Conservation (phyloP, 179 eudicot genomes). For the Carnegiea gigantea region DNA sequence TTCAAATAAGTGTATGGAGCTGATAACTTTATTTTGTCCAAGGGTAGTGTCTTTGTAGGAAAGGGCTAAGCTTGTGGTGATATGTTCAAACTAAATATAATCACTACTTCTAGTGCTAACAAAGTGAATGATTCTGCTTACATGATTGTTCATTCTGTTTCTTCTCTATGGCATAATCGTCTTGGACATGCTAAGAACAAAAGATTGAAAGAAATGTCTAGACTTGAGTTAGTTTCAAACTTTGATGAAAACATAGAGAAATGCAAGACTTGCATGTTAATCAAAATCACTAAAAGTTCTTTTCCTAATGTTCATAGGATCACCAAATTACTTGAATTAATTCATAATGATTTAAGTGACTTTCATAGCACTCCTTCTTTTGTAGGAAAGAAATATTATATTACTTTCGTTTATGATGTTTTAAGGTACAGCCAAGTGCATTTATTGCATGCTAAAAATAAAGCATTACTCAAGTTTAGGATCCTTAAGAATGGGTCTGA, state of each 20-base stretch:
- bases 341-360: neutral
- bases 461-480: neutral
- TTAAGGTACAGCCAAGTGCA: neutral
- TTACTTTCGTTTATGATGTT: slow-evolving; percentile 7
- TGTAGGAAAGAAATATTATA: neutral
- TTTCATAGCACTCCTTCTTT: neutral
- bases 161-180: neutral
- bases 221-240: neutral
- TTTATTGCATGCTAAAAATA: neutral
- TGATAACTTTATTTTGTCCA: too few relatives aligned
- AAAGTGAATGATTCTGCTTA: too few relatives aligned
- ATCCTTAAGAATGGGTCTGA: neutral
- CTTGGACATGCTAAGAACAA: neutral
- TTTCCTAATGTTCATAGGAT: neutral
- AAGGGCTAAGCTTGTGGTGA: too few relatives aligned
- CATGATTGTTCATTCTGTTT: too few relatives aligned
- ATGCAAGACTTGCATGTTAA: neutral
- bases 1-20: too few relatives aligned
- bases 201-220: neutral
- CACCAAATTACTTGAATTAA: neutral
- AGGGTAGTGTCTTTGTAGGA: neutral
- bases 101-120: too few relatives aligned
- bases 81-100: too few relatives aligned
- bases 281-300: neutral
- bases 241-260: neutral